Evolutionary conservation across 225 moss, liverwort and hornwort species (phyloP), one percentile per base, ranked within the genome.

Genomic region (Sphagnum tenellum): DNA sequence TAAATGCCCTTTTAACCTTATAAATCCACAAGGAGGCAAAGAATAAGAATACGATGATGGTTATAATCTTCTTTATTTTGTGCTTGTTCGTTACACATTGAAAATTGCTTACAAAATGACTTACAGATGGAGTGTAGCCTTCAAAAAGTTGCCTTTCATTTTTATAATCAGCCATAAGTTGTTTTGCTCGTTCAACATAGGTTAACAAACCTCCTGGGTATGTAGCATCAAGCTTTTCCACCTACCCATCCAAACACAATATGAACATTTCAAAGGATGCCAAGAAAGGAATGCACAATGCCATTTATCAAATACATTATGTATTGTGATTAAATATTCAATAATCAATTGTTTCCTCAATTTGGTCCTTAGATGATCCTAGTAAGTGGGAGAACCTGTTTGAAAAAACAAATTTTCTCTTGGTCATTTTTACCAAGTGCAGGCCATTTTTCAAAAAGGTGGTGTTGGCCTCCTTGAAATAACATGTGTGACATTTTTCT

Each of bases 121-220:
- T 72, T 79, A 90, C 88, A 48, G 82, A 78, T 4, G 91, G 88
- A 46, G 70, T 62, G 64, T 77, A 86, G 8, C 88, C 86, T 57
- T 74, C 78, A 65, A 88, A 88, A 13, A 82, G 84, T 56, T 85
- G 81, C 7, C 58, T 78, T 44, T 81, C 81, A 4, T 77, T 86
- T 76, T 78, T 79, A 8, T 72, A 74, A 47, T 84, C 83, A 10
- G 69, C 79, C 58, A 88, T 70, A 12, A 91, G 61, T 49, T 79
- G 83, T 71, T 81, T 83, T 13, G 86, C 88, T 62, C 79, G 88
- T 49, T 71, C 78, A 47, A 86, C 71, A 14, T 91, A 91, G 44
- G 91, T 69, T 5, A 74, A 73, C 65, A 91, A 76, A 56, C 88
- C 91, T 52, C 91, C 86, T 45, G 83, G 84, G 63, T 91, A 91